Conservation (phyloP, 2,329 filamentous ascomycete genomes). For the Epichloe sylvatica region DNA sequence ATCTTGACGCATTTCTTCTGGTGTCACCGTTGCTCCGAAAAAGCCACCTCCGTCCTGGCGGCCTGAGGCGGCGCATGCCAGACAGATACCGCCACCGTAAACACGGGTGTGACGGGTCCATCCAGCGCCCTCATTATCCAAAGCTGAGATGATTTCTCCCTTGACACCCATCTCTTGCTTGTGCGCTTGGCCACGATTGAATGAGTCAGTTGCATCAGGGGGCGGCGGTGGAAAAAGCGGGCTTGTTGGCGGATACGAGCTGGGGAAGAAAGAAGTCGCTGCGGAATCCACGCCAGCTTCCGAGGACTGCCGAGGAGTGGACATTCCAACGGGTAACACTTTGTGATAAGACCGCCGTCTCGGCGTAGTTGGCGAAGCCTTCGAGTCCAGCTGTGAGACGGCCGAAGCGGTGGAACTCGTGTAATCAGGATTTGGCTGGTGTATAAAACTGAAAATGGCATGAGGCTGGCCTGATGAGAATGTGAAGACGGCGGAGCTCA, state of each 20-base stretch:
- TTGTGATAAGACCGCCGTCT: constrained; percentile 30
- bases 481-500: constrained; percentile 28
- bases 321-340: constrained; percentile 23
- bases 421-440: constrained; percentile 38
- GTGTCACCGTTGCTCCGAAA: constrained; percentile 40
- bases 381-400: constrained; percentile 13
- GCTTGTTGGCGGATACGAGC: constrained; percentile 35
- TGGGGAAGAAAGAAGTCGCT: constrained; percentile 26
- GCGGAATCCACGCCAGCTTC: constrained; percentile 12
- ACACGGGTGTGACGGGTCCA: constrained; percentile 47
- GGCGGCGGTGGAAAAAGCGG: constrained; percentile 35
- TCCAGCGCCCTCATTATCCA: constrained; percentile 32
- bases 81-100: constrained; percentile 43
- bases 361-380: constrained; percentile 18
- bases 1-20: constrained; percentile 34
- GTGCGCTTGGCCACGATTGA: constrained; percentile 11
- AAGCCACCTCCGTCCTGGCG: constrained; percentile 32
- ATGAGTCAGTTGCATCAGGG: constrained; percentile 12
- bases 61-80: constrained; percentile 38
- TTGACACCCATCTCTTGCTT: constrained; percentile 28
- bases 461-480: constrained; percentile 24
- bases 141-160: constrained; percentile 36
- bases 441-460: constrained; percentile 25
- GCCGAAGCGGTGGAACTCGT: constrained; percentile 22
- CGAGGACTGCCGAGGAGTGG: constrained; percentile 13